Evolutionary conservation across 495 filamentous ascomycete species (phyloP), one percentile per base, ranked within the genome.

Genomic region (Penicillium salamii): DNA sequence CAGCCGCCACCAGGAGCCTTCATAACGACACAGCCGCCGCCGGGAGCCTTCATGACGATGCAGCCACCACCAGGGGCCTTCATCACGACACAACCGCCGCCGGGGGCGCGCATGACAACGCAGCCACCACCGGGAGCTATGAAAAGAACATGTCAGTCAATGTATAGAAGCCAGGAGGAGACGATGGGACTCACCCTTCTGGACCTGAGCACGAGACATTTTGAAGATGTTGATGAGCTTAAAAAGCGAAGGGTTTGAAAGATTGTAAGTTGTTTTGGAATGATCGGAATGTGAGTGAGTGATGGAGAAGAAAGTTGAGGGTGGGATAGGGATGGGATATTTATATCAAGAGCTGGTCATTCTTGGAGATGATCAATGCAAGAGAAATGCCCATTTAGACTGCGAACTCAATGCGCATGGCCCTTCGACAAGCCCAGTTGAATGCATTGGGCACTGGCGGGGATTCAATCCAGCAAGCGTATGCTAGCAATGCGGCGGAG

Each of bases 41-140:
- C 42, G 20, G 42, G 42, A 36, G 43, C 33, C 43, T 46, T 35
- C 20, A 34, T 33, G 32, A 46, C 34, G n/a, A 14, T 2, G 31
- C 43, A 46, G 20, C 29, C 28, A 3, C n/a, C 17, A 1, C 31
- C 31, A 14, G 18, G 19, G 29, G 28, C 13, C 42, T 45, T 45
- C 42, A 45, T 45, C 17, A 45, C 42, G 6, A 44, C 42, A 33
- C 42, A 44, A 29, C 42, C 41, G 11, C 41, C 41, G 11, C 41
- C 41, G 29, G 42, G 42, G 29, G 42, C 32, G 29, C 34, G 33
- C 69, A 71, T 71, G 52, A 73, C 55, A 46, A 68, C 58, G 60
- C 70, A 73, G 53, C 70, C 68, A 57, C 60, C 65, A 42, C 65
- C 63, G 49, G 70, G 66, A 54, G 64, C 61, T 41, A 61, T 67